These are phyloP conservation scores for Leishmania guyanensis DNA, from an alignment of 208 protist species.

Conservation along the genomic window DNA sequence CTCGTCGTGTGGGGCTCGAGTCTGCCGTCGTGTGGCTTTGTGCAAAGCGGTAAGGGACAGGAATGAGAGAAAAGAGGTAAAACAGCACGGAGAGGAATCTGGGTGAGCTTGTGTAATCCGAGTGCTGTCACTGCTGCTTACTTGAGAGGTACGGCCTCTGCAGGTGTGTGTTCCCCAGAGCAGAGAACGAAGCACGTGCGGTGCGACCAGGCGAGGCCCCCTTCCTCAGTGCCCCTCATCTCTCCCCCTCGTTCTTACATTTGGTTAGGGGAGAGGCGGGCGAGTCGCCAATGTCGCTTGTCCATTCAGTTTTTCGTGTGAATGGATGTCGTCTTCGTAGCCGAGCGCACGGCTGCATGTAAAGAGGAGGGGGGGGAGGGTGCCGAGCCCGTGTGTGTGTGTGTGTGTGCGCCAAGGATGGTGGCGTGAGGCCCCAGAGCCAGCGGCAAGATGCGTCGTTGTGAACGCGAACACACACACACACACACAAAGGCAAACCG, in stretches of 20 bases:
- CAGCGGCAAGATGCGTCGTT: neutral
- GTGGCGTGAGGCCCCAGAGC: neutral
- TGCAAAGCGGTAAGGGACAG: neutral
- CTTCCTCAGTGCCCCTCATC: neutral
- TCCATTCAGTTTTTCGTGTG: neutral
- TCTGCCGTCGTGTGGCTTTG: slow-evolving; percentile 2
- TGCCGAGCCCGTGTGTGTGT: neutral
- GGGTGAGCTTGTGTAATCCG: neutral
- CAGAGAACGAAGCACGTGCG: neutral
- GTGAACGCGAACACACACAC: neutral
- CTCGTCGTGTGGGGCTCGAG: neutral
- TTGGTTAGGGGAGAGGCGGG: neutral
- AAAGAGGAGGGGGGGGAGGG: neutral
- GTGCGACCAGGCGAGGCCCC: neutral
- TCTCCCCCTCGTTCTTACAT: neutral
- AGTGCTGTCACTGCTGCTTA: neutral
- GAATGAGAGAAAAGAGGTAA: neutral
- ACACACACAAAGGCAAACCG: neutral
- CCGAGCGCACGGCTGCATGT: neutral
- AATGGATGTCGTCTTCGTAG: neutral
- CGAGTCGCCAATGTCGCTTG: neutral
- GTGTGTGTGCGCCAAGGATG: neutral
- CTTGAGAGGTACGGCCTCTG: neutral
- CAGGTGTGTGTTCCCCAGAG: neutral
- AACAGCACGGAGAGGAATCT: neutral